Conservation (phyloP, 352 stramenopile genomes). For the Phytophthora colocasiae region DNA sequence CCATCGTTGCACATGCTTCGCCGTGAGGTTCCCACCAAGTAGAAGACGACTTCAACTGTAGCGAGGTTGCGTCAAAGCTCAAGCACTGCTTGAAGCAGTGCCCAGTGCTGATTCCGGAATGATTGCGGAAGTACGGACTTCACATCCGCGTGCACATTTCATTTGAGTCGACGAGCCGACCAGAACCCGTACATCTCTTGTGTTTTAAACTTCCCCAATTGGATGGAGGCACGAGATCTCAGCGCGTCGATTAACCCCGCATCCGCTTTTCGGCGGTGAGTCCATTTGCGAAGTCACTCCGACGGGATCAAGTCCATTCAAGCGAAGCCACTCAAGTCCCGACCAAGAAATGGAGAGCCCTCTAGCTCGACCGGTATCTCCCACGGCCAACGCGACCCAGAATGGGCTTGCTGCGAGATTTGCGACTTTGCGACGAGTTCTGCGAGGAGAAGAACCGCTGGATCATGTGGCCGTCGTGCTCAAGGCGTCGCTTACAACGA, state of each 20-base stretch:
- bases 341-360: slow-evolving; percentile 24
- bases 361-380: slow-evolving; percentile 14
- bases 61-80: too few species aligned
- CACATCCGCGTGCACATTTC: slow-evolving; percentile 19
- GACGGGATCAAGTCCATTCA: slow-evolving; percentile 2
- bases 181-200: slow-evolving; percentile 15
- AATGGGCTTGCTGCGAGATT: slow-evolving; percentile 12
- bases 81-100: too few species aligned
- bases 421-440: slow-evolving; percentile 14
- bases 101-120: slow-evolving; percentile 6
- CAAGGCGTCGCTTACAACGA: slow-evolving; percentile 63
- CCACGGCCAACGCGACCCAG: slow-evolving; percentile 1
- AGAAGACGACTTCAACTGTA: too few species aligned
- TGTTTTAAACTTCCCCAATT: slow-evolving; percentile 7
- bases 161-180: slow-evolving; percentile 17
- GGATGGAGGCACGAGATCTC: slow-evolving; percentile 18
- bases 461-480: slow-evolving; percentile 67
- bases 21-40: too few species aligned
- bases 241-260: slow-evolving; percentile 14
- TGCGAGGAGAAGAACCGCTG: slow-evolving; percentile 45
- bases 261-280: not conserved
- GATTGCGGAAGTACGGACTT: slow-evolving; percentile 28
- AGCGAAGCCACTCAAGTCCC: slow-evolving; percentile 4
- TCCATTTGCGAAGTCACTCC: slow-evolving; percentile 9
- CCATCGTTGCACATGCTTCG: too few species aligned